Base-by-base conservation (phyloP, 2,329 filamentous ascomycete species). In the Calonectria honghensis region DNA sequence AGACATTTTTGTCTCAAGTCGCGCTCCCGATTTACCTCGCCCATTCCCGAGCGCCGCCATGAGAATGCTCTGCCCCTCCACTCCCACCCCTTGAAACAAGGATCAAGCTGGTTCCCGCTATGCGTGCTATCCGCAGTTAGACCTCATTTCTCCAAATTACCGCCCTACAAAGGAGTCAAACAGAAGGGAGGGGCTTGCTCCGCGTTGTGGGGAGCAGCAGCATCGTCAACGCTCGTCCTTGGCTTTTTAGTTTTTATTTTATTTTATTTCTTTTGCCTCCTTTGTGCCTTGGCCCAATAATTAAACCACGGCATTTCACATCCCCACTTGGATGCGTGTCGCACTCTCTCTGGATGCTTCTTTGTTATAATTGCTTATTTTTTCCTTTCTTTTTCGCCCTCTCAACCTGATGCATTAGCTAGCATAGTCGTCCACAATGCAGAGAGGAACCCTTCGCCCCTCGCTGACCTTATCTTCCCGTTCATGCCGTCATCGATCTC, bases 41-140 rank as follows among this genome's bases (percentile, higher is more conserved):
- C 24, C 70, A 73, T 68, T 73, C 66, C 65, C 65, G 51, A 50
- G 29, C 57, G 45, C 70, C 64, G 27, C 37, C 41, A 20, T 6
- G 32, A 54, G 70, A 73, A 73, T 73, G 70, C 41, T 39, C 37
- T 54, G 27, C 18, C 61, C 35, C 27, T 45, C 61, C 13, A 6
- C 66, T 52, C 50, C 61, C 13, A 6, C 66, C 66, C 50, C 54
- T 73, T 61, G n/a, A 32, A 67, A 37, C 63, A 72, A 52, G 70
- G 63, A 67, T 72, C 29, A 67, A 35, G 51, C 52, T 20, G 24
- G 70, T 67, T 72, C 70, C 63, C 70, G 64, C 63, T 24, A 67
- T 48, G 29, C 27, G 27, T 64, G 13, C 11, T 61, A 32, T 52
- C 63, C 27, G 39, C 50, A 65, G 39, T 65, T 35, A 48, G 63